Evolutionary conservation across 2,329 filamentous ascomycete species (phyloP).

Genomic region (Xylariaceae sp.): DNA sequence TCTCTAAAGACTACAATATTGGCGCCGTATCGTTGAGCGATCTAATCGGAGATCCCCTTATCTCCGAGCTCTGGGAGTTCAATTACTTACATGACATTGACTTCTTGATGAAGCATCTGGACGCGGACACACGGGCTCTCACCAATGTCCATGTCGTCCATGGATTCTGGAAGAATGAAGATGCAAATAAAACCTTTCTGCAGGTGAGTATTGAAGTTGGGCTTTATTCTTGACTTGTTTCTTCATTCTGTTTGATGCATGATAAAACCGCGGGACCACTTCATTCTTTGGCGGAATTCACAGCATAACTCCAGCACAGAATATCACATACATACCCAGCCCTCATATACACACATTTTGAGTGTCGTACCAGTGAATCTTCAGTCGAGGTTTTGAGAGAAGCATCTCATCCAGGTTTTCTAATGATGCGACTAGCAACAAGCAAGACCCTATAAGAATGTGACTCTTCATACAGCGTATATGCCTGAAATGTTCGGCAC

Average conservation of each 20-base stretch:
- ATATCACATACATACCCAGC: not conserved
- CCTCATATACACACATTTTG: not conserved
- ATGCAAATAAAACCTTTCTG: constrained; percentile 46
- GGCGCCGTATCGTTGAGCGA: constrained; percentile 62
- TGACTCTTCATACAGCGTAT: constrained; percentile 65
- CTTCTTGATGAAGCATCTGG: constrained; percentile 51
- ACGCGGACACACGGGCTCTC: constrained; percentile 43
- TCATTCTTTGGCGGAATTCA: not conserved
- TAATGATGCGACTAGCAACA: constrained; percentile 45
- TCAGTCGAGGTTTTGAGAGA: not conserved
- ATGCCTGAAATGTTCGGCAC: constrained; percentile 84
- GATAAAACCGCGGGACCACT: not conserved
- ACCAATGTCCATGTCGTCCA: constrained; percentile 54
- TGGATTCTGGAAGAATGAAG: constrained; percentile 63
- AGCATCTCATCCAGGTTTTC: not conserved
- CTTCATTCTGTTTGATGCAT: not conserved
- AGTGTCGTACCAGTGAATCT: not conserved
- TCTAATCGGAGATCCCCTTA: constrained; percentile 68
- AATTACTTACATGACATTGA: constrained; percentile 60
- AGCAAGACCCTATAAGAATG: constrained; percentile 58
- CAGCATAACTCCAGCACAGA: not conserved
- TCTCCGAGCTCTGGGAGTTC: constrained; percentile 67
- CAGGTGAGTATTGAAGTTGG: constrained; percentile 42
- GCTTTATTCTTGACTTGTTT: not conserved
- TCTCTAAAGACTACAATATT: constrained; percentile 54